A percentile compares a stretch with the other conserved stretches of the same genome.
Conservation (phyloP, 2,329 filamentous ascomycete genomes). For the Chrysoporthe puriensis region DNA sequence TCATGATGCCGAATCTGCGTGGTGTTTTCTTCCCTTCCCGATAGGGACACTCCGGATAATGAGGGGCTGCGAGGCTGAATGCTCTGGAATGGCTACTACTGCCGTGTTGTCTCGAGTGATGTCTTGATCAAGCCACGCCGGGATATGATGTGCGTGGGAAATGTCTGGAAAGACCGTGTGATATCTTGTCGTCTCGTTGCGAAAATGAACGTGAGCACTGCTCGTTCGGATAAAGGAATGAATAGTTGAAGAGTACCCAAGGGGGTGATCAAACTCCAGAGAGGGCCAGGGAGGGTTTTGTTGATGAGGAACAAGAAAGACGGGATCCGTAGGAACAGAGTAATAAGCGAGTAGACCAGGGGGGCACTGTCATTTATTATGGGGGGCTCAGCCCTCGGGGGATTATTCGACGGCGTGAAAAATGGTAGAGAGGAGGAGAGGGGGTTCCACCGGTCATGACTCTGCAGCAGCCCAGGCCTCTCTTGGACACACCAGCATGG, state of each 20-base stretch:
- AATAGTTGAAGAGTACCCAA: conserved; percentile 23
- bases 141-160: not conserved
- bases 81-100: conserved; percentile 17
- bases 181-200: conserved; percentile 6
- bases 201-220: conserved; percentile 28
- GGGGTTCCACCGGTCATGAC: conserved; percentile 17
- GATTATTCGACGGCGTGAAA: conserved; percentile 1
- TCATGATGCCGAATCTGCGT: conserved; percentile 39
- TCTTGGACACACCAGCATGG: conserved; percentile 8
- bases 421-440: conserved; percentile 14
- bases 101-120: conserved; percentile 13
- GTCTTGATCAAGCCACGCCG: conserved; percentile 3
- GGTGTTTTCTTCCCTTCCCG: not conserved
- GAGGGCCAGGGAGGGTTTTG: conserved; percentile 16
- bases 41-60: conserved; percentile 7
- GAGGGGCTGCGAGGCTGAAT: conserved; percentile 20
- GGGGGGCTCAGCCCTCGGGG: conserved; percentile 16
- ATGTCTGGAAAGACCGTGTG: conserved; percentile 12
- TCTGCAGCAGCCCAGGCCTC: conserved; percentile 9
- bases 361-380: conserved; percentile 23
- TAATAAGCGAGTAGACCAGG: conserved; percentile 8
- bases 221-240: conserved; percentile 25
- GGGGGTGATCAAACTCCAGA: conserved; percentile 10
- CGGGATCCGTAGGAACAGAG: not conserved
- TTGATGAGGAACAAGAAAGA: conserved; percentile 1